Conservation (phyloP, 768 basidiomycete species). For the Lentinula raphanica region DNA sequence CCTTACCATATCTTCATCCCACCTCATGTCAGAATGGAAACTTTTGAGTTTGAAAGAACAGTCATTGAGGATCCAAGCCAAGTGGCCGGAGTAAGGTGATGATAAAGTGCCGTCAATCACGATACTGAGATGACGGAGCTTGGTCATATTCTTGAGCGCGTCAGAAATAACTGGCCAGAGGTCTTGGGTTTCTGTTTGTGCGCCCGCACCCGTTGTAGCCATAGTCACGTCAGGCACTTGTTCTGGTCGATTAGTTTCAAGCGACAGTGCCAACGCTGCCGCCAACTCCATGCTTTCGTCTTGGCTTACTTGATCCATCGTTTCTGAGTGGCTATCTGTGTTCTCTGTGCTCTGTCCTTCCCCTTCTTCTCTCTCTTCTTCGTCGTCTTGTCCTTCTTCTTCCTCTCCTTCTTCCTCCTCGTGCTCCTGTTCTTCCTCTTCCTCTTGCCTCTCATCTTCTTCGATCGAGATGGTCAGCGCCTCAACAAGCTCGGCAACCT, state of each 20-base stretch:
- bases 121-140: slow-evolving; percentile 50
- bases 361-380: not conserved
- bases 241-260: not conserved
- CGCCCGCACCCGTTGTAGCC: not conserved
- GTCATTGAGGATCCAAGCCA: slow-evolving; percentile 35
- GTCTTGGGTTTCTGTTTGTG: slow-evolving; percentile 16
- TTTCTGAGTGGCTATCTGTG: slow-evolving; percentile 12
- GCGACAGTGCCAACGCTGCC: not conserved
- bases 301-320: slow-evolving; percentile 7
- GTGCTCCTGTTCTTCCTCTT: slow-evolving; percentile 17
- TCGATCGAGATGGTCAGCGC: slow-evolving; percentile 45
- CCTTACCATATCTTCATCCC: slow-evolving; percentile 50
- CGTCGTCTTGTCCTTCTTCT: not conserved
- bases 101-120: slow-evolving; percentile 24
- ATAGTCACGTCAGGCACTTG: not conserved
- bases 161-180: slow-evolving; percentile 49
- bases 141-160: slow-evolving; percentile 42
- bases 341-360: slow-evolving; percentile 6
- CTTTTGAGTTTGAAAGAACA: slow-evolving; percentile 50
- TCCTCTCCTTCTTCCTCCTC: slow-evolving; percentile 19
- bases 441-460: slow-evolving; percentile 25
- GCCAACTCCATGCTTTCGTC: not conserved
- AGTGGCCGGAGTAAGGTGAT: slow-evolving; percentile 27
- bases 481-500: slow-evolving; percentile 48
- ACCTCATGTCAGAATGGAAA: slow-evolving; percentile 64